Base-by-base conservation (phyloP, 2,329 filamentous ascomycete species). In the Coniochaeta pulveracea region DNA sequence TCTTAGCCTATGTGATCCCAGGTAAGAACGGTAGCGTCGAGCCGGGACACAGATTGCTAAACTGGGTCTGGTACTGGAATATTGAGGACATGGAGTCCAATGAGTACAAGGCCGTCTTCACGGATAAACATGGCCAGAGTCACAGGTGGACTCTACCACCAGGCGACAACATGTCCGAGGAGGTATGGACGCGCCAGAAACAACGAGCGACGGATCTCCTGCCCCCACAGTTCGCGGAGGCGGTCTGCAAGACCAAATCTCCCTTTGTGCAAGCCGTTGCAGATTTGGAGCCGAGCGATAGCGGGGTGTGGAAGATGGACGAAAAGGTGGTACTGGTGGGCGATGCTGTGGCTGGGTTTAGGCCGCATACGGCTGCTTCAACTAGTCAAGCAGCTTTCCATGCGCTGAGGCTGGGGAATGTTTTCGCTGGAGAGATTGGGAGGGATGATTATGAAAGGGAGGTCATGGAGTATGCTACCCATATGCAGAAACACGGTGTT, bases 271-370 rank as follows among this genome's bases (percentile, higher is more conserved):
- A 34, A 18, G 32, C 32, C 23, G n/a, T 34, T 3, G 22, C 32
- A 2, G 32, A 34, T 14, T 24, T 34, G 5, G 22, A 19, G n/a
- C 32, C 32, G 9, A 23, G 17, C 6, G 32, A 34, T 10, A 23
- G 24, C 3, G 22, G 16, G 12, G 23, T 26, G 5, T 34, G 32
- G 32, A 10, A 26, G 23, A 23, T 34, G 9, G 17, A 26, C 9
- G 32, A 18, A 10, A 34, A 26, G 34, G 46, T 63, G 0, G 39
- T 66, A 11, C 40, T 66, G 2, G 46, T 61, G 3, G 60, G 60
- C n/a, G 62, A 66, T 40, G 57, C 61, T 2, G 39, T 64, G 2
- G 58, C 60, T 0, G 55, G 56, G 0, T 63, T 66, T 33, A 41
- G 62, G 4, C 60, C 62, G 4, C 62, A 34, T 19, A 26, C 32